Base-by-base conservation (phyloP, 2,329 filamentous ascomycete genomes). In the Penicillium expansum region DNA sequence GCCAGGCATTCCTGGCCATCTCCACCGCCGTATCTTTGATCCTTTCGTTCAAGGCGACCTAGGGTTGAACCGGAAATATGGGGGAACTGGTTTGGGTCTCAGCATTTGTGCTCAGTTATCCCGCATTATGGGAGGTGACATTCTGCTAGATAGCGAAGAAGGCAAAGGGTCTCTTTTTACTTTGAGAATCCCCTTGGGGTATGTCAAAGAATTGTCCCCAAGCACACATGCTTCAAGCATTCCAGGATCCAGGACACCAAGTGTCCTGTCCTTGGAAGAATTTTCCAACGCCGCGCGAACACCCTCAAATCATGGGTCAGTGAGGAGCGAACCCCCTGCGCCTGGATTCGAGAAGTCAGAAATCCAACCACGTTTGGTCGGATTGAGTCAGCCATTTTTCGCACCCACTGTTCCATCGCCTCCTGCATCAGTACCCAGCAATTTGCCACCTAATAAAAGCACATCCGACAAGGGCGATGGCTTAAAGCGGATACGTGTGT, bases 21-120 rank as follows among this genome's bases (percentile, higher is more conserved):
- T 95, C 72, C 91, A 92, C 65, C 80, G 90, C 55, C 87, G 87
- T 63, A 91, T 97, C 10, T 97, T 97, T 70, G 92, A 96, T 71
- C 92, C 92, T 0, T 97, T 97, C 69, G 90, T 96, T 0, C 92
- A 97, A 73, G 92, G 90, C n/a, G 92, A 96, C 69, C 77, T 94
- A 1, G 90, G 91, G 0, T 77, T 97, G 16, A 95, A 89, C 77
- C 95, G 91, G 73, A 94, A 94, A 68, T 95, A 88, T 69, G 91
- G 91, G 18, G 92, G 92, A 16, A 96, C 92, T 1, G 92, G 92
- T 4, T 78, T 96, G 1, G 92, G 92, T 1, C 74, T 97, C 53
- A 93, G 89, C 68, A 97, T 97, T 66, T 96, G 91, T 74, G 88
- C 90, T 20, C 92, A 97, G 71, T 79, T 97, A 37, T 90, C 91